phyloP scores from a whole-genome alignment of 768 basidiomycete species.

The Termitomyces eurrhizus region DNA sequence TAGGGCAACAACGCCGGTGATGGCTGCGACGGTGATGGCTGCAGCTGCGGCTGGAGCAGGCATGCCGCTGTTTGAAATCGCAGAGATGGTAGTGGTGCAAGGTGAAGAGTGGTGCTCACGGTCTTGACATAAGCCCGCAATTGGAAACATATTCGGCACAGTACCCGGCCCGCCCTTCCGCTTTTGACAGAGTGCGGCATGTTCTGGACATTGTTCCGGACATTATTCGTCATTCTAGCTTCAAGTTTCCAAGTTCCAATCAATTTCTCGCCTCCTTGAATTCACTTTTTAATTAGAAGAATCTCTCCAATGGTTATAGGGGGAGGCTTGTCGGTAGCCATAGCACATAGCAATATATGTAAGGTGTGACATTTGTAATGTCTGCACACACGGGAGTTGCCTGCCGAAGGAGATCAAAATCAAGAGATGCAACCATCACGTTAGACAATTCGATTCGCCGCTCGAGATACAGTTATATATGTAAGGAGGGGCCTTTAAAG shows the following conservation, averaged over 20 bases:
- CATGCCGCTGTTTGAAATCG: slow-evolving; percentile 9
- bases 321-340: neutral
- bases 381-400: neutral
- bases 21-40: slow-evolving; percentile 13
- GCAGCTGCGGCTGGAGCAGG: slow-evolving; percentile 19
- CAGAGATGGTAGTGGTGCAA: slow-evolving; percentile 8
- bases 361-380: neutral
- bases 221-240: neutral
- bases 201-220: neutral
- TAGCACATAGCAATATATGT: neutral
- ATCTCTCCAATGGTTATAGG: neutral
- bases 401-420: neutral
- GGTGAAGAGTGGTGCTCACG: neutral
- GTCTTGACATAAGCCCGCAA: slow-evolving; percentile 3
- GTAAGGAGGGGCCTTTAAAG: neutral
- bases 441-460: neutral
- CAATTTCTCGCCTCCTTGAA: neutral
- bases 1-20: slow-evolving; percentile 15
- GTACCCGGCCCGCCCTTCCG: slow-evolving; percentile 2
- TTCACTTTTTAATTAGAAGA: neutral
- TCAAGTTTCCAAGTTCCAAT: neutral
- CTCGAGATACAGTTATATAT: neutral
- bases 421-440: neutral
- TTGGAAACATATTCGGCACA: slow-evolving; percentile 6
- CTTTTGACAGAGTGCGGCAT: neutral